These are phyloP conservation scores for Bondarzewia mesenterica DNA, from an alignment of 1,284 basidiomycete species.

Conservation along the genomic window DNA sequence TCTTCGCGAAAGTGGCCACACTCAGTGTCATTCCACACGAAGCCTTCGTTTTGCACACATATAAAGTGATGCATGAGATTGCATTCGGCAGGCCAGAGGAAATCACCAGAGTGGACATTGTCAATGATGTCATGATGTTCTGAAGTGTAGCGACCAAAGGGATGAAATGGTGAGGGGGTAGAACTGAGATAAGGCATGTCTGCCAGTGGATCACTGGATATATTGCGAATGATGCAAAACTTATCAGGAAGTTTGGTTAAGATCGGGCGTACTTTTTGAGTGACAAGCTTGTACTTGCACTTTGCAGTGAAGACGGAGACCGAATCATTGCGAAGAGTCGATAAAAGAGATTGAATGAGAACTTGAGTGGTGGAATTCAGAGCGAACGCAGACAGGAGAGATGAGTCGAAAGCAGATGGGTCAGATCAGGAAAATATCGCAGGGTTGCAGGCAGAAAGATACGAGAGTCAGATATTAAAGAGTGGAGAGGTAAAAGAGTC, in stretches of 20 bases:
- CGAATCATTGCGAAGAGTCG: neutral
- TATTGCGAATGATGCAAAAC: neutral
- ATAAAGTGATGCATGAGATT: neutral
- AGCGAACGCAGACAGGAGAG: neutral
- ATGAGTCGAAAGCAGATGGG: neutral
- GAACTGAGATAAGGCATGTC: neutral
- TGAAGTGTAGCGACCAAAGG: neutral
- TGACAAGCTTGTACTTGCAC: neutral
- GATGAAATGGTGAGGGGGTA: neutral
- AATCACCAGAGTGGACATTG: neutral
- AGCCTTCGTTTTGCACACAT: neutral
- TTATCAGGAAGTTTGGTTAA: neutral
- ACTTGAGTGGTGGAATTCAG: neutral
- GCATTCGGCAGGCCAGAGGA: neutral
- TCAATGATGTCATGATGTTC: neutral
- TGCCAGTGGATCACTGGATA: neutral
- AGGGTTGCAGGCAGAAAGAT: neutral
- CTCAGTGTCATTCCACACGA: neutral
- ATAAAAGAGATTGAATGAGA: neutral
- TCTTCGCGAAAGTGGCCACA: neutral
- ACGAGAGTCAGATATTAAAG: neutral
- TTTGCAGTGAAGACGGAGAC: too few relatives aligned
- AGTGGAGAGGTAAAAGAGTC: neutral
- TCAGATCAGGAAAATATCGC: neutral
- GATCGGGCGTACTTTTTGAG: neutral